phyloP scores from a whole-genome alignment of 192 early-diverging fungal genomes.

The Thamnidium elegans region DNA sequence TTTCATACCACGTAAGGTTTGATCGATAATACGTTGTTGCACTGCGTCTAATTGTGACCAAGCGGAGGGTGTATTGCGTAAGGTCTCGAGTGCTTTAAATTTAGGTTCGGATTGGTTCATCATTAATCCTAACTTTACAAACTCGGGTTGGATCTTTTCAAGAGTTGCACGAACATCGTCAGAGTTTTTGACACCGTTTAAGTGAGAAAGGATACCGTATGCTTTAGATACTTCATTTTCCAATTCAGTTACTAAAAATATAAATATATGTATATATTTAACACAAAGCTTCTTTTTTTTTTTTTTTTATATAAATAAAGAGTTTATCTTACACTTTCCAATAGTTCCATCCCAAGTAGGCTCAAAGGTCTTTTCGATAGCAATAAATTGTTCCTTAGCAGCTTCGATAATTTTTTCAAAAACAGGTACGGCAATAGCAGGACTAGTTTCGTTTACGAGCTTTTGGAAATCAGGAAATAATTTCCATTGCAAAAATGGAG shows the following conservation, averaged over 20 bases:
- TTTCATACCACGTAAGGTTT: conserved; percentile 47
- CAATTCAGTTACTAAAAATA: conserved; percentile 42
- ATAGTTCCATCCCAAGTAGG: conserved; percentile 57
- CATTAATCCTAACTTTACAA: conserved; percentile 45
- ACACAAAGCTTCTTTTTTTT: too few species aligned
- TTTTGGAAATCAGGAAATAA: conserved; percentile 51
- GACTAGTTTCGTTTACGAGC: conserved; percentile 27
- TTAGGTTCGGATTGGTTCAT: conserved; percentile 55
- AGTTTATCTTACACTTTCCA: conserved; percentile 34
- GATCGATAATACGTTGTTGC: conserved; percentile 52
- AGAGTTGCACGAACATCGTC: conserved; percentile 48
- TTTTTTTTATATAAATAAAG: not conserved
- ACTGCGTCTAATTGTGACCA: conserved; percentile 42
- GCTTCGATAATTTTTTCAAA: conserved; percentile 39
- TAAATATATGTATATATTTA: too few species aligned
- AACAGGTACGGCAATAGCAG: conserved; percentile 44
- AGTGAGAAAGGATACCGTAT: conserved; percentile 47
- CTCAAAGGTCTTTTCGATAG: conserved; percentile 41
- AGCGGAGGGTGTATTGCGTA: conserved; percentile 28
- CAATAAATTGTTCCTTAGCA: conserved; percentile 40
- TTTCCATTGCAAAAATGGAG: conserved; percentile 44
- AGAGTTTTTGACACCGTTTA: conserved; percentile 54
- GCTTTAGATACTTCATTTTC: conserved; percentile 48
- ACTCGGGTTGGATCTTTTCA: conserved; percentile 48
- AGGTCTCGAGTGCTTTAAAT: conserved; percentile 48